Conservation (phyloP, 192 early-diverging fungal species). For the Rhizoclosmatium sp. region DNA sequence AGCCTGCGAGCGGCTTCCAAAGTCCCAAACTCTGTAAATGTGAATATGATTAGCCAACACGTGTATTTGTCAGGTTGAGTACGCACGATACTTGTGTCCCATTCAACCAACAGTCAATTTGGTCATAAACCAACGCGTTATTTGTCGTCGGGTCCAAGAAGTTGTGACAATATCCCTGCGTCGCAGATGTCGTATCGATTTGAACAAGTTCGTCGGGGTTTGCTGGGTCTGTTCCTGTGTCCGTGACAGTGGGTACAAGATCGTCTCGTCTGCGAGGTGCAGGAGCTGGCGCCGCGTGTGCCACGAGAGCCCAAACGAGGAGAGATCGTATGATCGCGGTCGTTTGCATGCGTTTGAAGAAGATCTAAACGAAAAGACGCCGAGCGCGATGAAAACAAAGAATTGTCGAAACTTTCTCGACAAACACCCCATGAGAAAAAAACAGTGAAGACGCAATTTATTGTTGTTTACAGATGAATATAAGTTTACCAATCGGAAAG, state of each 20-base stretch:
- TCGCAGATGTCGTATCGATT: too few relatives aligned
- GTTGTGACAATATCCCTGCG: constrained; percentile 29
- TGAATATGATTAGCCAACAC: not conserved
- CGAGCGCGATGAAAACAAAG: not conserved
- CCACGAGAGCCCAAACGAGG: not conserved
- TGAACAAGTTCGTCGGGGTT: too few relatives aligned
- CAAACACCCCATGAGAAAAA: not conserved
- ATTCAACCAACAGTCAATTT: not conserved
- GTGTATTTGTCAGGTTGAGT: not conserved
- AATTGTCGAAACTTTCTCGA: constrained; percentile 4
- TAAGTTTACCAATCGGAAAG: constrained; percentile 28
- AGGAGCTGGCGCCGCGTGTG: not conserved
- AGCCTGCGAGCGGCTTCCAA: constrained; percentile 20
- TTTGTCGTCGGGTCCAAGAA: constrained; percentile 6
- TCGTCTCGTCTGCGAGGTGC: too few relatives aligned
- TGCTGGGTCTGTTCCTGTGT: too few relatives aligned
- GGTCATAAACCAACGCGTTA: constrained; percentile 8
- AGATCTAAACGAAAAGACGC: constrained; percentile 12
- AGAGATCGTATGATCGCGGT: too few relatives aligned
- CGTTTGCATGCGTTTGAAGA: too few relatives aligned
- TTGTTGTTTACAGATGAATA: not conserved
- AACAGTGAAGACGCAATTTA: not conserved
- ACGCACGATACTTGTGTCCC: constrained; percentile 17
- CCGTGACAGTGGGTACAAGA: too few relatives aligned
- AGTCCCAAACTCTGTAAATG: constrained; percentile 30